Evolutionary conservation across 495 filamentous ascomycete species (phyloP), one percentile per base, ranked within the genome.

Genomic region (Penicillium waksmanii): DNA sequence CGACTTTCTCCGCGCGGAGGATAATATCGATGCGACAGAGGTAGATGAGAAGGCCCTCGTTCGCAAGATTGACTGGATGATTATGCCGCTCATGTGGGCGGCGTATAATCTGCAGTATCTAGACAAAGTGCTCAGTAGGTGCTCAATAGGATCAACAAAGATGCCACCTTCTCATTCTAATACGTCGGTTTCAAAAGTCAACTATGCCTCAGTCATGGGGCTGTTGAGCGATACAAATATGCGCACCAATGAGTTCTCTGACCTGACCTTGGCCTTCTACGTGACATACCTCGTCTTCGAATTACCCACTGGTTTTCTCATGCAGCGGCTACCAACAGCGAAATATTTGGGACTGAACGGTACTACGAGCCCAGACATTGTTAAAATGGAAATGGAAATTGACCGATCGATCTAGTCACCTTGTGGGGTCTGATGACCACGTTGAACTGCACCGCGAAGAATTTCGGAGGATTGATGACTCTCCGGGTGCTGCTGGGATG

Each of bases 51-150:
- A 68, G 35, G 52, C 58, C 25, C 61, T 80, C 13, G 63, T 75
- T 23, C 68, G 74, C 53, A 80, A 76, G 56, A 71, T 78, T 36
- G 75, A 80, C 55, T 67, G 66, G 61, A 72, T 73, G 66, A 69
- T 80, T 46, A 67, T 80, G 44, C 77, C 77, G 8, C 58, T 78
- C 62, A 69, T 79, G 58, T 70, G 73, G 65, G 66, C 73, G 34
- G 80, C 78, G 56, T 89, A 89, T 69, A 83, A 79, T 38, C 77
- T 89, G 66, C 85, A 89, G 67, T 88, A 86, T 64, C 69, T 87
- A 27, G 86, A 89, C 69, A 89, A 89, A 71, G 81, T 87, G 53
- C 76, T 86, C 36, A 77, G 67, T 70, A 56, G 25, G 67, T 62
- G 19, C 6, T 38, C 33, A 5, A 25, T 38, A 7, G 23, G 47